Percentiles rank a stretch among this genome's conserved stretches.
These are phyloP conservation scores for Populus tomentosa DNA, from an alignment of 441 rosid genomes.

Conservation along the genomic window DNA sequence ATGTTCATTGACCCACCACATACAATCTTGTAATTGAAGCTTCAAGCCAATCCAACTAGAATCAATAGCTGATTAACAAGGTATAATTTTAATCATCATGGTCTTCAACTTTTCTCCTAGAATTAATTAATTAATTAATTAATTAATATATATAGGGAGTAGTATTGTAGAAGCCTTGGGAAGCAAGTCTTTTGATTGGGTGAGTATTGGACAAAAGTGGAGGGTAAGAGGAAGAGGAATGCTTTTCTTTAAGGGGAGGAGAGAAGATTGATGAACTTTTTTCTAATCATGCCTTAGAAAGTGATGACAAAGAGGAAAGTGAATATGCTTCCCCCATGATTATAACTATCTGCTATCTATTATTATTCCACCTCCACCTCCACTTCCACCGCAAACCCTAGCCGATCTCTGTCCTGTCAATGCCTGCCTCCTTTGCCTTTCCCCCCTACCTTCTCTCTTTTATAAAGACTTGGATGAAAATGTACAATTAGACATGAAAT, in stretches of 20 bases:
- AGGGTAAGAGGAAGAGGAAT: slow-evolving; percentile 8
- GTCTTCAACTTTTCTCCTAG: not conserved
- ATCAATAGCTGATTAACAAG: not conserved
- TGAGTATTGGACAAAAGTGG: slow-evolving; percentile 20
- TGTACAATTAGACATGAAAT: slow-evolving; percentile 1
- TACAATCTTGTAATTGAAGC: not conserved
- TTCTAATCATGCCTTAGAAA: slow-evolving; percentile 84
- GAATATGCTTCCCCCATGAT: slow-evolving; percentile 71
- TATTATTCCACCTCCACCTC: slow-evolving; percentile 40
- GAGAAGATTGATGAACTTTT: slow-evolving; percentile 52
- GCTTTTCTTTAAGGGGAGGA: slow-evolving; percentile 25
- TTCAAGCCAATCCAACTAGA: not conserved
- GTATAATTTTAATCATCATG: not conserved
- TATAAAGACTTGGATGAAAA: slow-evolving; percentile 2
- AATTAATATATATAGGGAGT: not conserved
- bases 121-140: no score
- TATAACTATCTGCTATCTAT: slow-evolving; percentile 41
- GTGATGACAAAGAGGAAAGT: slow-evolving; percentile 82
- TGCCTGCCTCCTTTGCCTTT: slow-evolving; percentile 10
- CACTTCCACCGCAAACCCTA: slow-evolving; percentile 53
- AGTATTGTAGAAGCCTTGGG: slow-evolving; percentile 32
- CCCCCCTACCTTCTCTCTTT: slow-evolving; percentile 10
- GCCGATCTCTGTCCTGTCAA: slow-evolving; percentile 44
- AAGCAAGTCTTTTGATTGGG: slow-evolving; percentile 27
- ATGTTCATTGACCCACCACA: not conserved